These are phyloP conservation scores for Galeopsis tetrahit DNA, from an alignment of 257 asterid genomes.

Conservation along the genomic window DNA sequence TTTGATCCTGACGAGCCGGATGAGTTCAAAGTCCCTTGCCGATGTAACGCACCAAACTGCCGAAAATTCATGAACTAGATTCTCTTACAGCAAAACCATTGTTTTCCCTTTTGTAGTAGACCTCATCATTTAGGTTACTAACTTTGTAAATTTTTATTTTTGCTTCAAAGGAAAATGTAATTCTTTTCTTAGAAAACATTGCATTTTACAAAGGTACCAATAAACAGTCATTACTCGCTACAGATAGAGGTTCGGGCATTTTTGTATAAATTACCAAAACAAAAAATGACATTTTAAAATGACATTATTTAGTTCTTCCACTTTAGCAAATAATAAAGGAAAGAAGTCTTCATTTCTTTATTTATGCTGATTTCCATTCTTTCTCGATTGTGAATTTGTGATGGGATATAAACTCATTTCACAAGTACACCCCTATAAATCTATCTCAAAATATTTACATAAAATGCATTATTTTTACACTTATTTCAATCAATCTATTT, in stretches of 20 bases:
- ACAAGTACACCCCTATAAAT: no score
- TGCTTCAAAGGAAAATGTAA: constrained; percentile 34
- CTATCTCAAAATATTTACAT: no score
- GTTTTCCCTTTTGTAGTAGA: constrained; percentile 37
- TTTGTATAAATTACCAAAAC: constrained; percentile 34
- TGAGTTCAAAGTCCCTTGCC: constrained; percentile 87
- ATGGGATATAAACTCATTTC: background rate
- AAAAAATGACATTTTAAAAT: constrained; percentile 11
- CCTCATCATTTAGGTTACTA: constrained; percentile 45
- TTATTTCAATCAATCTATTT: no score
- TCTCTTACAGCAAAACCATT: constrained; percentile 35
- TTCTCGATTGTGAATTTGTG: constrained; percentile 1
- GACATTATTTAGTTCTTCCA: constrained; percentile 25
- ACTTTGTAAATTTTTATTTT: constrained; percentile 38
- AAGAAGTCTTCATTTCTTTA: background rate
- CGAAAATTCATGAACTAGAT: constrained; percentile 91
- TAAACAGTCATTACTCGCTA: constrained; percentile 18
- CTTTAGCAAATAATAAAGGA: background rate
- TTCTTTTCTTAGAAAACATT: constrained; percentile 15
- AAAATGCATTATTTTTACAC: no score
- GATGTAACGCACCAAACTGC: constrained; percentile 85
- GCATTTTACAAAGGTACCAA: constrained; percentile 22
- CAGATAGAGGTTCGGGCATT: constrained; percentile 32
- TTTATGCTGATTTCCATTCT: background rate
- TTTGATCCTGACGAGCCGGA: constrained; percentile 94